These are phyloP conservation scores for Ilyonectria robusta DNA, from an alignment of 2,329 filamentous ascomycete species.

Conservation along the genomic window DNA sequence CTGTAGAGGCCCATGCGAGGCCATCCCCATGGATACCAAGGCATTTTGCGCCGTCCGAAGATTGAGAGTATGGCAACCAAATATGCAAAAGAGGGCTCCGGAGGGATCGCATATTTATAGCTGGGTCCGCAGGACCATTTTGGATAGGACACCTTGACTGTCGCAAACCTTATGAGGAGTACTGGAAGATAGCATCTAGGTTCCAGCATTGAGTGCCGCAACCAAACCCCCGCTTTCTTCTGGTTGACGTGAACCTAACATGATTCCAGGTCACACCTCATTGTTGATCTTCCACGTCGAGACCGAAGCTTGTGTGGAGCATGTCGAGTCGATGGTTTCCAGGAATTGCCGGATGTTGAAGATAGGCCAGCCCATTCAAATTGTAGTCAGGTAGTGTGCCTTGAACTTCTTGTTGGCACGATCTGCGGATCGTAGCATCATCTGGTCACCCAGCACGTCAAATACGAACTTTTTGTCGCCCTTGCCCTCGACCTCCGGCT, in stretches of 20 bases:
- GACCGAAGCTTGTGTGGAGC: not conserved
- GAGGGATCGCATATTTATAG: not conserved
- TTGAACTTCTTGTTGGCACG: conserved; percentile 94
- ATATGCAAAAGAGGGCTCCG: not conserved
- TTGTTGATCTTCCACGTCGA: not conserved
- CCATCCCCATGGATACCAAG: not conserved
- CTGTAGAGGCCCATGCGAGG: not conserved
- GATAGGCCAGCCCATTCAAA: conserved; percentile 64
- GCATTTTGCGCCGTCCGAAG: not conserved
- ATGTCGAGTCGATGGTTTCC: not conserved
- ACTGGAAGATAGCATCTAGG: not conserved
- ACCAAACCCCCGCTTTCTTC: not conserved
- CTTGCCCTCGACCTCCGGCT: conserved; percentile 34
- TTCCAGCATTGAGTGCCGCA: too few relatives aligned
- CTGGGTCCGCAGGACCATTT: not conserved
- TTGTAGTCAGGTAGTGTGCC: conserved; percentile 80
- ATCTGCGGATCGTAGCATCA: conserved; percentile 86
- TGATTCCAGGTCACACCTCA: not conserved
- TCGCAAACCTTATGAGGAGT: not conserved
- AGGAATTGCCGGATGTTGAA: too few relatives aligned
- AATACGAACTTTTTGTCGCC: conserved; percentile 71
- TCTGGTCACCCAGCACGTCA: conserved; percentile 89
- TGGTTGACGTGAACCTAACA: not conserved
- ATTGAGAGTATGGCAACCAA: too few relatives aligned
- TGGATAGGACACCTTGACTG: not conserved